Conservation (phyloP, 192 early-diverging fungal species). For the Coemansia sp. region DNA sequence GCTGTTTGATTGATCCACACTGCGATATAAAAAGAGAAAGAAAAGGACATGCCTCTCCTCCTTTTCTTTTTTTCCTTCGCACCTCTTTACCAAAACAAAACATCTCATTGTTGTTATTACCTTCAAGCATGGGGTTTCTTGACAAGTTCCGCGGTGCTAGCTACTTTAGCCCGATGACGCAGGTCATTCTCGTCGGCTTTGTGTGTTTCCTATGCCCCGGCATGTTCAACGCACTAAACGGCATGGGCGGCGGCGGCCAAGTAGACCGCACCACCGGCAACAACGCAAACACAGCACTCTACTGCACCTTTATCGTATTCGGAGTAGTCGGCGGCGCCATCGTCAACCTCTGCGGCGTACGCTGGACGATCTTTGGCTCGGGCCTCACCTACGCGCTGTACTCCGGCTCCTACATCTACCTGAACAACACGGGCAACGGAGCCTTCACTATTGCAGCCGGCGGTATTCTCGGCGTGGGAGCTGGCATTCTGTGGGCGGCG, state of each 20-base stretch:
- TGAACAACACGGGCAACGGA: slow-evolving; percentile 57
- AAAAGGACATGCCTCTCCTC: not conserved
- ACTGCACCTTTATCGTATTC: slow-evolving; percentile 71
- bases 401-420: slow-evolving; percentile 64
- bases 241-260: slow-evolving; percentile 66
- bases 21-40: not conserved
- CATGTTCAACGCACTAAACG: slow-evolving; percentile 68
- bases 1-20: not conserved
- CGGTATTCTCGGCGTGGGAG: slow-evolving; percentile 75
- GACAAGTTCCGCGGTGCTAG: slow-evolving; percentile 11
- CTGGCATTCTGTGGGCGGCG: slow-evolving; percentile 70
- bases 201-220: slow-evolving; percentile 74
- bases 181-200: slow-evolving; percentile 64
- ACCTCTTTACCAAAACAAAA: not conserved
- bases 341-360: slow-evolving; percentile 72
- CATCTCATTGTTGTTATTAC: not conserved
- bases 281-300: slow-evolving; percentile 71
- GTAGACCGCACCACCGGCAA: slow-evolving; percentile 57
- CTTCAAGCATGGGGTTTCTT: slow-evolving; percentile 5
- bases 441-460: slow-evolving; percentile 69
- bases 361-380: slow-evolving; percentile 61
- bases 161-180: slow-evolving; percentile 59
- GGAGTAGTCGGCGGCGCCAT: slow-evolving; percentile 70
- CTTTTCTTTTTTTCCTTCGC: not conserved
- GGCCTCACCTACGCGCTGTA: slow-evolving; percentile 69